Conservation (phyloP, 1,284 basidiomycete species). For the Trichosporon coremiiforme region DNA sequence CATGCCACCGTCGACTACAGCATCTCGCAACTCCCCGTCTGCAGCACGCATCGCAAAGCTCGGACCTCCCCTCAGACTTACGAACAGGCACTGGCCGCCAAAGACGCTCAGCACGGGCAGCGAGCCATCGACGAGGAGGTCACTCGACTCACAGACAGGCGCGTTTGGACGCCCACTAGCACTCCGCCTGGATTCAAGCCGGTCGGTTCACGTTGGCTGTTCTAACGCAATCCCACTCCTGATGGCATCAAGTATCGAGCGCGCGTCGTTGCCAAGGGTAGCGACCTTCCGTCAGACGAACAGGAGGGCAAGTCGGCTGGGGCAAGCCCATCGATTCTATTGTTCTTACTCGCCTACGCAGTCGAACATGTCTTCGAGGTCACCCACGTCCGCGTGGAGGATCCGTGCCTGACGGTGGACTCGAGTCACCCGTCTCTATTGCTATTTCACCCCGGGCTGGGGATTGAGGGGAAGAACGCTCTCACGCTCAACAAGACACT, state of each 20-base stretch:
- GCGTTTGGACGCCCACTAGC: neutral
- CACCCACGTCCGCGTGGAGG: slow-evolving; percentile 1
- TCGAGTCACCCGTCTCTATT: neutral
- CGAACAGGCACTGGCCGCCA: neutral
- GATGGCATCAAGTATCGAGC: neutral
- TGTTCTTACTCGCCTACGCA: neutral
- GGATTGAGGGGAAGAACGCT: neutral
- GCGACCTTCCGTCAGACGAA: neutral
- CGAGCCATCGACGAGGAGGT: neutral
- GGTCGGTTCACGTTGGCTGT: neutral
- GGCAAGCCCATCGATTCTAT: neutral
- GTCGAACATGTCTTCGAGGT: neutral
- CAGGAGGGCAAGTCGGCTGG: neutral
- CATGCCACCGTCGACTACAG: neutral
- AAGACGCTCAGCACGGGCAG: neutral
- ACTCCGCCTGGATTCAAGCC: neutral
- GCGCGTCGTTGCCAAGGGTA: neutral
- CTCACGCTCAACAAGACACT: neutral
- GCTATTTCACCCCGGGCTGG: neutral
- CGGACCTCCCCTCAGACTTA: neutral
- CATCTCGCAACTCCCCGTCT: neutral
- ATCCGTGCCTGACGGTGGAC: neutral
- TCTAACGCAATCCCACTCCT: neutral
- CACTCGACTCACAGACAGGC: neutral
- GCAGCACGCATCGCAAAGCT: neutral